Evolutionary conservation across 2,329 filamentous ascomycete genomes (phyloP).

Genomic region (Juglanconis sp.): DNA sequence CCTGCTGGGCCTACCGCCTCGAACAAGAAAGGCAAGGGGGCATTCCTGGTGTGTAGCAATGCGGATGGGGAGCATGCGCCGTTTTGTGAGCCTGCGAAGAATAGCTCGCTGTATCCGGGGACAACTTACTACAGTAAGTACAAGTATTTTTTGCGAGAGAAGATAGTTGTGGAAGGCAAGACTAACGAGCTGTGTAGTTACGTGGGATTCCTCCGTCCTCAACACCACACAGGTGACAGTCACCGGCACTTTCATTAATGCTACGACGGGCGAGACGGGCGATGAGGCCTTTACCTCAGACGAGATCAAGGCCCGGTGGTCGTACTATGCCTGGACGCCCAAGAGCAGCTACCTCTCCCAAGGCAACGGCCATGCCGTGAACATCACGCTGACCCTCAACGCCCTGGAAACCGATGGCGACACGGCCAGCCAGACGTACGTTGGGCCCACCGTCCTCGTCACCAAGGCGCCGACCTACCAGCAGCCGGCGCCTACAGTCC

Average conservation of each 20-base stretch:
- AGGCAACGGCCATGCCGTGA: constrained; percentile 35
- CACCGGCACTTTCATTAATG: constrained; percentile 39
- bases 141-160: neutral
- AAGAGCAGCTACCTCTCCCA: constrained; percentile 31
- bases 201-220: constrained; percentile 55
- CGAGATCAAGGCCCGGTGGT: constrained; percentile 39
- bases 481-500: constrained; percentile 29
- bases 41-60: constrained; percentile 51
- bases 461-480: constrained; percentile 32
- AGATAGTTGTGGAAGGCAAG: neutral
- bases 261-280: constrained; percentile 26
- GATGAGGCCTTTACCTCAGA: constrained; percentile 31
- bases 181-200: constrained; percentile 38
- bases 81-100: constrained; percentile 47
- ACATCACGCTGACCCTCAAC: constrained; percentile 47
- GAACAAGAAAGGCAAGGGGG: constrained; percentile 40
- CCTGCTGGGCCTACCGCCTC: constrained; percentile 44
- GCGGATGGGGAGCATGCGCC: constrained; percentile 44
- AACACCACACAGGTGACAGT: constrained; percentile 37
- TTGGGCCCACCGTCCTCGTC: constrained; percentile 41
- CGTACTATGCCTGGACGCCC: constrained; percentile 47
- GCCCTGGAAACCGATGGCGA: constrained; percentile 32
- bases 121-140: constrained; percentile 50
- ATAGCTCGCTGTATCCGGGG: constrained; percentile 41
- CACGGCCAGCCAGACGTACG: constrained; percentile 3